Evolutionary conservation across 495 filamentous ascomycete genomes (phyloP), one percentile per base, ranked within the genome.

Genomic region (Tuber microsphaerosporum): DNA sequence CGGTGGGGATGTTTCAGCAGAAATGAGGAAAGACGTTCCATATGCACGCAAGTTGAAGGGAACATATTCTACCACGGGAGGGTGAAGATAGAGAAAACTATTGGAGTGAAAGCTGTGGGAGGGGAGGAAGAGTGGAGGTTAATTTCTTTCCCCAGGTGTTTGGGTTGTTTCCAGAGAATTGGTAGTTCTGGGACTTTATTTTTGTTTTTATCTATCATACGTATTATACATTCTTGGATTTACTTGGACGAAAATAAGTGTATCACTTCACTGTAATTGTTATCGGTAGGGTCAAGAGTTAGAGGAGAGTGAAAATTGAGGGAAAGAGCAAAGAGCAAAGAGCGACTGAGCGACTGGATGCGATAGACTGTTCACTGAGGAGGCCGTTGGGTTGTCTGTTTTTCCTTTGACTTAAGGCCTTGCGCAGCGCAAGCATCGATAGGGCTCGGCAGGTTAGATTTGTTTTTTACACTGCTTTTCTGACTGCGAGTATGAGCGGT

Each of bases 1-100:
- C 78, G 76, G 76, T 75, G 76, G 77, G 73, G 46, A 73, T 69
- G 77, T 77, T 75, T 75, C 76, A 77, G 76, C 76, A 77, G 76
- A 17, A 65, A 65, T 65, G 56, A 34, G 56, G 14, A 34, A 65
- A 65, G 8, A 65, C 26, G 56, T 65, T 65, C 26, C 3, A 34
- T 65, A 34, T 65, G 56, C 26, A 65, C 31, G 26, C 56, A 19
- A 34, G 56, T 65, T 31, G 56, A 61, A 16, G 56, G 56, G 56
- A 61, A n/a, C 56, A 61, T 61, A 10, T 61, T 61, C 56, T 65
- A 14, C 56, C 17, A 65, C 14, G 26, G 56, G 56, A 34, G 34
- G 34, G 12, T 34, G 56, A 34, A 34, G 56, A 31, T 17, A 19
- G 14, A 34, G 56, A 8, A 17, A 14, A 34, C 26, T 34, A 65